Conservation (phyloP, 768 basidiomycete genomes). For the Sarcodon sp. region DNA sequence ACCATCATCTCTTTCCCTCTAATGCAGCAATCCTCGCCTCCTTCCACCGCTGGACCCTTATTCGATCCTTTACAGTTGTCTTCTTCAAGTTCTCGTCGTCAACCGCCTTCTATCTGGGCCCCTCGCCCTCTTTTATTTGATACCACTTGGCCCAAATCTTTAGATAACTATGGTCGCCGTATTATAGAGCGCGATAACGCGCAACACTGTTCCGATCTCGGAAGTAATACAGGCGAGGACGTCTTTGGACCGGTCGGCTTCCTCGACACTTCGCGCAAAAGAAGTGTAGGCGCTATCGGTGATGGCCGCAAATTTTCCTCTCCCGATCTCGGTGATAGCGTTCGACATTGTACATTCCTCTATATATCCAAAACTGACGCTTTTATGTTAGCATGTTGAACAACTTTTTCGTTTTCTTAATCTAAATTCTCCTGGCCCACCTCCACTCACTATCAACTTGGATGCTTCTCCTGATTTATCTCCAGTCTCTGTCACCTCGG, state of each 20-base stretch:
- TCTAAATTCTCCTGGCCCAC: slow-evolving; percentile 61
- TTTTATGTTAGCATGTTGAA: slow-evolving; percentile 51
- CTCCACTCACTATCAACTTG: slow-evolving; percentile 22
- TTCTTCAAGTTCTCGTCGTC: neutral
- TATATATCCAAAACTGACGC: slow-evolving; percentile 9
- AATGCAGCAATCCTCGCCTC: slow-evolving; percentile 3
- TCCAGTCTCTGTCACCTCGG: slow-evolving; percentile 58
- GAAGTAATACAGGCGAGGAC: slow-evolving; percentile 37
- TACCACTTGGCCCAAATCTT: slow-evolving; percentile 51
- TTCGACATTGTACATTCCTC: slow-evolving; percentile 17
- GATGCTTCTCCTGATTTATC: slow-evolving; percentile 56
- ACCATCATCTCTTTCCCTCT: slow-evolving; percentile 1
- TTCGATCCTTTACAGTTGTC: neutral
- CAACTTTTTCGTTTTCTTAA: slow-evolving; percentile 71
- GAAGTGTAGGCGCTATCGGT: slow-evolving; percentile 59
- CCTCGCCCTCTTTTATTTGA: slow-evolving; percentile 65
- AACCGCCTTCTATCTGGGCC: slow-evolving; percentile 59
- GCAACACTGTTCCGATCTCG: slow-evolving; percentile 12
- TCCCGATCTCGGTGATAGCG: slow-evolving; percentile 43
- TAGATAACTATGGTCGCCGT: slow-evolving; percentile 43
- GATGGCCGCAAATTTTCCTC: slow-evolving; percentile 60
- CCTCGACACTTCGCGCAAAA: slow-evolving; percentile 25
- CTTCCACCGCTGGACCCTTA: neutral
- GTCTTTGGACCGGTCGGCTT: slow-evolving; percentile 47
- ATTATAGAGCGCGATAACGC: slow-evolving; percentile 19